These are phyloP conservation scores for Fusarium sp. DNA, from an alignment of 2,329 filamentous ascomycete species.

Conservation along the genomic window DNA sequence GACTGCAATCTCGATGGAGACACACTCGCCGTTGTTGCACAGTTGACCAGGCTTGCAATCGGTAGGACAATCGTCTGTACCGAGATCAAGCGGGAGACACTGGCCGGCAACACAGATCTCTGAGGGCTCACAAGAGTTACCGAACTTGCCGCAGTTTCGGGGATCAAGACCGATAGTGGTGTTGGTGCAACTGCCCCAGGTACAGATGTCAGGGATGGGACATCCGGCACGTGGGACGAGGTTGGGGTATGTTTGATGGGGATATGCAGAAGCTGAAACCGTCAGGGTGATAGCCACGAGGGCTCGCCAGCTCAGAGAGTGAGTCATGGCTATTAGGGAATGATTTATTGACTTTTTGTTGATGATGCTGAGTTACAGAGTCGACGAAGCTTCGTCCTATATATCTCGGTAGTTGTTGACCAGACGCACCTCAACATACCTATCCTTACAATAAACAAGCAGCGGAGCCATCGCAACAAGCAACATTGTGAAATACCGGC, in stretches of 20 bases:
- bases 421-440: neutral
- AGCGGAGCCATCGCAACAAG: neutral
- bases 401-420: neutral
- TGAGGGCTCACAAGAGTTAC: slow-evolving; percentile 17
- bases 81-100: slow-evolving; percentile 16
- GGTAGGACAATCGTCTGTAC: neutral
- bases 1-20: slow-evolving; percentile 20
- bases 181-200: slow-evolving; percentile 21
- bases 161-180: slow-evolving; percentile 32
- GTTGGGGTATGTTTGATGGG: neutral
- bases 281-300: neutral
- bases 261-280: neutral
- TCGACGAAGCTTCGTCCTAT: neutral
- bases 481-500: neutral
- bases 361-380: neutral
- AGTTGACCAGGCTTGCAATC: slow-evolving; percentile 23
- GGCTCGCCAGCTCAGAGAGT: slow-evolving; percentile 12
- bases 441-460: neutral
- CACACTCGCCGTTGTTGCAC: slow-evolving; percentile 20
- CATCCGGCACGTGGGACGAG: slow-evolving; percentile 16
- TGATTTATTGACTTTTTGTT: neutral
- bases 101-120: slow-evolving; percentile 25
- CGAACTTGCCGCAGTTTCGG: slow-evolving; percentile 7
- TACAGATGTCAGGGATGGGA: slow-evolving; percentile 18
- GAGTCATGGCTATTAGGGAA: slow-evolving; percentile 7